Percentiles rank a stretch among this genome's conserved stretches.
Evolutionary conservation across 352 stramenopile genomes (phyloP).

Genomic region (Pythium folliculosum): DNA sequence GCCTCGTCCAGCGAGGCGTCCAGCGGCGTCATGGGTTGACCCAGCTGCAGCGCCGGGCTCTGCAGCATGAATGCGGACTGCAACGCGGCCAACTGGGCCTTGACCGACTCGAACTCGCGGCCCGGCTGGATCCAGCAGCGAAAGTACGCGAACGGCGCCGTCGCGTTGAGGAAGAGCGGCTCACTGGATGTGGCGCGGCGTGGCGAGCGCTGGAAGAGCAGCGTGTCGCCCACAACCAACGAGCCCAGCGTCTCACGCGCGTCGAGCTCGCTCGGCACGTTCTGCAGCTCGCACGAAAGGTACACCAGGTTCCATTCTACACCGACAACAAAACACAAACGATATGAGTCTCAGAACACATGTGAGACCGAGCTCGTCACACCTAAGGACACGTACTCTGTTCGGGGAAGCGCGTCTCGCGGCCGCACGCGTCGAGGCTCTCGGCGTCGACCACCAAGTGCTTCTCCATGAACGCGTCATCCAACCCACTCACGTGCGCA

Average conservation of each 20-base stretch:
- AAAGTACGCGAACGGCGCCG: conserved; percentile 60
- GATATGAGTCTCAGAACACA: too few relatives aligned
- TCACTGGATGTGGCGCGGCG: background rate
- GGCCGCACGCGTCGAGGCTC: conserved; percentile 48
- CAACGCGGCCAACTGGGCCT: conserved; percentile 40
- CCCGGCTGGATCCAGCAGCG: conserved; percentile 60
- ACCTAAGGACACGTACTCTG: conserved; percentile 30
- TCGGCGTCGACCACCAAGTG: conserved; percentile 41
- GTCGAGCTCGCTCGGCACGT: conserved; percentile 36
- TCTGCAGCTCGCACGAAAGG: conserved; percentile 40
- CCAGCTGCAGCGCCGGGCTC: conserved; percentile 47
- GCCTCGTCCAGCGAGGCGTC: conserved; percentile 34
- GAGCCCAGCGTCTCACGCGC: conserved; percentile 39
- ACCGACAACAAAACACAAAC: background rate
- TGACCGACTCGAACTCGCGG: conserved; percentile 45
- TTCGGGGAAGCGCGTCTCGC: conserved; percentile 14
- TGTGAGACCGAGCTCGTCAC: background rate
- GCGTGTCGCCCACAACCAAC: conserved; percentile 58
- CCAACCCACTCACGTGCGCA: background rate
- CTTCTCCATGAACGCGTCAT: conserved; percentile 38
- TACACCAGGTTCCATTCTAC: conserved; percentile 64
- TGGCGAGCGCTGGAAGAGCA: conserved; percentile 32
- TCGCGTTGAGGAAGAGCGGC: conserved; percentile 40
- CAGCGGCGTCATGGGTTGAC: conserved; percentile 37
- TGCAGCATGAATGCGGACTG: conserved; percentile 73